phyloP scores from a whole-genome alignment of 305 asterid species.

The Euphrasia arctica region DNA sequence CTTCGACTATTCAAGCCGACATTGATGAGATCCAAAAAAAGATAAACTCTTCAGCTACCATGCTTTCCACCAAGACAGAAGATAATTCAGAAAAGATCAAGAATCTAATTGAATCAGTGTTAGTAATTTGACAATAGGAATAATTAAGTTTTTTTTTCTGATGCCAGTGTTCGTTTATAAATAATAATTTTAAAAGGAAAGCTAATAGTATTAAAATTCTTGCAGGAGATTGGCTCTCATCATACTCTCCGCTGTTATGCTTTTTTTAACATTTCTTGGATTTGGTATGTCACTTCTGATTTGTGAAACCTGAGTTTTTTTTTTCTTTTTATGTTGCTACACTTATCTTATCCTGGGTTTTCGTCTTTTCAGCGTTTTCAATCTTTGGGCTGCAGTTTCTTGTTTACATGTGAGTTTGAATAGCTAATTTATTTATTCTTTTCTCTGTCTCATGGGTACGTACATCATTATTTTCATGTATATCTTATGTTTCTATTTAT shows the following conservation, averaged over 20 bases:
- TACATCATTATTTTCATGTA: neutral
- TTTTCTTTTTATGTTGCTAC: neutral
- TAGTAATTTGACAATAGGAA: conserved; percentile 24
- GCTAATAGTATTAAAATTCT: conserved; percentile 16
- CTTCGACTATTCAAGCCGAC: conserved; percentile 61
- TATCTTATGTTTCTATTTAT: conserved; percentile 16
- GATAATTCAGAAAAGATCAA: conserved; percentile 60
- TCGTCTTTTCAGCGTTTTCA: conserved; percentile 63
- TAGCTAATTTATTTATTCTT: conserved; percentile 19
- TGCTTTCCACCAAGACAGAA: conserved; percentile 55
- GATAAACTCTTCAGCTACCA: conserved; percentile 70
- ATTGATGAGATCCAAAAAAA: conserved; percentile 63
- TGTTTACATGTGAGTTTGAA: conserved; percentile 71
- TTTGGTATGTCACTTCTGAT: conserved; percentile 47
- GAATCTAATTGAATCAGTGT: conserved; percentile 58
- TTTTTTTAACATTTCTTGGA: conserved; percentile 75
- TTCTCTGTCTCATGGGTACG: neutral
- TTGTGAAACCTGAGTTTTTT: conserved; percentile 2
- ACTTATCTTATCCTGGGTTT: conserved; percentile 20
- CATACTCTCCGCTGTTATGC: conserved; percentile 80
- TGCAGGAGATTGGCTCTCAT: conserved; percentile 91
- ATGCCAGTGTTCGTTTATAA: conserved; percentile 1
- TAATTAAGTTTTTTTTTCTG: neutral
- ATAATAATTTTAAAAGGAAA: conserved; percentile 2
- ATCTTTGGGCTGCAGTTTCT: conserved; percentile 69